Evolutionary conservation across 441 rosid genomes (phyloP).

Genomic region (Euphorbia schlechtendalii): DNA sequence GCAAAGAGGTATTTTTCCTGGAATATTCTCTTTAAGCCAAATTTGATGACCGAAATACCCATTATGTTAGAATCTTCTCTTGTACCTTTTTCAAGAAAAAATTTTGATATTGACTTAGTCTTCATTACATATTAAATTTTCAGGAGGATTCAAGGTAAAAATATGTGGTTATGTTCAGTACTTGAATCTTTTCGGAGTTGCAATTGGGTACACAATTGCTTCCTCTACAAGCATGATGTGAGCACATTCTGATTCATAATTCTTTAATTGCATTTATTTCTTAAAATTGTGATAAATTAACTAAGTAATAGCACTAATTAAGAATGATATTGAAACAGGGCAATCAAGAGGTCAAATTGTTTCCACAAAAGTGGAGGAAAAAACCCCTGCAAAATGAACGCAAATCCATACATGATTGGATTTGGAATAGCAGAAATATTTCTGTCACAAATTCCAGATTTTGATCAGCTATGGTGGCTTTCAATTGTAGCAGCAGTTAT

Average conservation of each 20-base stretch:
- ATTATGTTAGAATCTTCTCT: too few relatives aligned
- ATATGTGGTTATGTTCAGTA: conserved; percentile 78
- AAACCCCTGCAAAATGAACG: conserved; percentile 53
- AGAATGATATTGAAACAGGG: conserved; percentile 74
- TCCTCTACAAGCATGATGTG: conserved; percentile 84
- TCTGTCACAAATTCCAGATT: conserved; percentile 78
- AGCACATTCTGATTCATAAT: conserved; percentile 23
- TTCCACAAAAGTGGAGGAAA: conserved; percentile 50
- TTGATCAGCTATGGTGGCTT: conserved; percentile 86
- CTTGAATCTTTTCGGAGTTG: conserved; percentile 59
- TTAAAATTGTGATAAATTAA: too few relatives aligned
- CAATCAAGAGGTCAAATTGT: conserved; percentile 73
- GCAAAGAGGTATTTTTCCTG: too few relatives aligned
- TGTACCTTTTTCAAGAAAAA: too few relatives aligned
- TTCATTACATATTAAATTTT: too few relatives aligned
- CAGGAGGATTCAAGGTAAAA: conserved; percentile 58
- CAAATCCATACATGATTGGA: conserved; percentile 69
- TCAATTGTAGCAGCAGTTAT: conserved; percentile 74
- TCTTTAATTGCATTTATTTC: too few relatives aligned
- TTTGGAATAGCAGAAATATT: conserved; percentile 62
- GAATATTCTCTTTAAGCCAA: too few relatives aligned
- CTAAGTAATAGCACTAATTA: too few relatives aligned
- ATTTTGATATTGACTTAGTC: too few relatives aligned
- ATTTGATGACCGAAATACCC: too few relatives aligned
- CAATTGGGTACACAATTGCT: conserved; percentile 84